Conservation (phyloP, 768 basidiomycete genomes). For the Termitomyces sp. region DNA sequence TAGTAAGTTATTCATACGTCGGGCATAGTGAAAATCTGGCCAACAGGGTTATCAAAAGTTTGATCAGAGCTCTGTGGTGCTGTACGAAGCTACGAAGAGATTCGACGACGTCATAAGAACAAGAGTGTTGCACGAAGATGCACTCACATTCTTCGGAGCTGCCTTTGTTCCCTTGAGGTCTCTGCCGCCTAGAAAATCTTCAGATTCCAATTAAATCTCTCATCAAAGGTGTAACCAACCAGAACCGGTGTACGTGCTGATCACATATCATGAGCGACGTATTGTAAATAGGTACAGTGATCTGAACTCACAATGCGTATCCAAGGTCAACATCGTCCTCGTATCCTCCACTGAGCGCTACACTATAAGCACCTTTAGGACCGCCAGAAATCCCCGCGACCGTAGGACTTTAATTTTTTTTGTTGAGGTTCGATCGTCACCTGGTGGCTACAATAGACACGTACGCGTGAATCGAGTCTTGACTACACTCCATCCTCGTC, state of each 20-base stretch:
- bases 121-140: neutral
- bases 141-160: constrained; percentile 75
- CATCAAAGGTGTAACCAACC: constrained; percentile 34
- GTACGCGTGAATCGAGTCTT: constrained; percentile 81
- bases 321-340: constrained; percentile 82
- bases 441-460: constrained; percentile 21
- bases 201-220: constrained; percentile 1
- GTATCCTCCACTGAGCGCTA: constrained; percentile 87
- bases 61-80: constrained; percentile 85
- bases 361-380: constrained; percentile 69
- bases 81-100: constrained; percentile 65
- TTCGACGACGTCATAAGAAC: neutral
- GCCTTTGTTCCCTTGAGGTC: constrained; percentile 81
- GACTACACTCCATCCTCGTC: constrained; percentile 61
- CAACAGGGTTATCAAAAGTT: constrained; percentile 60
- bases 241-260: constrained; percentile 76
- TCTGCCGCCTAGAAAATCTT: constrained; percentile 55
- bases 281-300: neutral
- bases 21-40: constrained; percentile 9
- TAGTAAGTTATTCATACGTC: neutral
- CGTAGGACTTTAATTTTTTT: constrained; percentile 49
- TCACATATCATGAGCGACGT: neutral
- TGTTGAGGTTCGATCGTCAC: constrained; percentile 1
- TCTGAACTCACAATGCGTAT: constrained; percentile 66
- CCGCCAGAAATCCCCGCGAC: constrained; percentile 77